A percentile compares a stretch with the other conserved stretches of the same genome.
phyloP scores from a whole-genome alignment of 106 monocot genomes.

The Cymbidium sinense region DNA sequence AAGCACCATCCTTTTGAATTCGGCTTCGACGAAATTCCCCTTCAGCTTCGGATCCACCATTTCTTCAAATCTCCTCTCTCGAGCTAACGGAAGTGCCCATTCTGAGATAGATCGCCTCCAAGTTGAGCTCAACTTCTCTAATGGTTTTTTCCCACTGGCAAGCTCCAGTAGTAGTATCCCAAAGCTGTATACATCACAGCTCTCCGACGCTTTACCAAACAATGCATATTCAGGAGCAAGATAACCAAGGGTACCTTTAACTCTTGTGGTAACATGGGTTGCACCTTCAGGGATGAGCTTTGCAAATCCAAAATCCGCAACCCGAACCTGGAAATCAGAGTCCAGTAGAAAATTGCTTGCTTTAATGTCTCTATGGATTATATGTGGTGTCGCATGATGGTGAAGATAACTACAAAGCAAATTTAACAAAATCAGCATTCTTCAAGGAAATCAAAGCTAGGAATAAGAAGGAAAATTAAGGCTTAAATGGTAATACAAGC shows the following conservation, averaged over 20 bases:
- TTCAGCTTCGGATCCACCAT: slow-evolving; percentile 40
- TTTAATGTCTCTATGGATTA: slow-evolving; percentile 15
- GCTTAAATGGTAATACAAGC: slow-evolving; percentile 7
- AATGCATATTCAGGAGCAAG: slow-evolving; percentile 59
- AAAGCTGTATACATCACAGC: slow-evolving; percentile 64
- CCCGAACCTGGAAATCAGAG: slow-evolving; percentile 41
- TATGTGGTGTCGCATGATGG: slow-evolving; percentile 48
- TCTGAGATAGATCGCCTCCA: slow-evolving; percentile 29
- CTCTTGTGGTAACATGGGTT: slow-evolving; percentile 47
- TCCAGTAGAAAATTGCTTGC: slow-evolving; percentile 25
- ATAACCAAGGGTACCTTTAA: slow-evolving; percentile 53
- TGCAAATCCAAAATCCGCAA: slow-evolving; percentile 66
- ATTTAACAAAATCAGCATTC: background rate
- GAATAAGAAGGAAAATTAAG: too few species aligned
- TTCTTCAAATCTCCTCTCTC: slow-evolving; percentile 32
- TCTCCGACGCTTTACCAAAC: slow-evolving; percentile 53
- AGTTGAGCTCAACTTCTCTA: slow-evolving; percentile 26
- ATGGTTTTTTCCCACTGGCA: slow-evolving; percentile 43
- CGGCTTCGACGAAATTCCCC: slow-evolving; percentile 23
- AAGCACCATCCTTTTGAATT: slow-evolving; percentile 40
- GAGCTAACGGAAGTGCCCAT: slow-evolving; percentile 51
- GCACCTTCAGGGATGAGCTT: slow-evolving; percentile 58
- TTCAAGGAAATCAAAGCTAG: too few species aligned
- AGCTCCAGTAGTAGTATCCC: slow-evolving; percentile 55
- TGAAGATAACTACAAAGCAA: slow-evolving; percentile 37